Conservation (phyloP, 2,329 filamentous ascomycete species). For the Exserohilum turcica region DNA sequence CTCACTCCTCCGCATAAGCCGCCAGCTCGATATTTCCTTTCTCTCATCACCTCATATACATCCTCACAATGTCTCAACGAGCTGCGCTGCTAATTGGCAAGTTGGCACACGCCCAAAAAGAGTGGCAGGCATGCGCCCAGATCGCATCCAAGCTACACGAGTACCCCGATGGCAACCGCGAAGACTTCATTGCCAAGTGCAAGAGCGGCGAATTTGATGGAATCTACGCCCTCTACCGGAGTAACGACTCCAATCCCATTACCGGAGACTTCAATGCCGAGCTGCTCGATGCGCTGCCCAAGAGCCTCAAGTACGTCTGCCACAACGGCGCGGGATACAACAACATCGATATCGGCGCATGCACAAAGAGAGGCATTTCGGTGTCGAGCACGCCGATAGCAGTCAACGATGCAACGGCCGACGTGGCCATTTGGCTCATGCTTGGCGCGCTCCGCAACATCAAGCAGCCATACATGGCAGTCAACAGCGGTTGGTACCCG, state of each 20-base stretch:
- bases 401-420: constrained; percentile 58
- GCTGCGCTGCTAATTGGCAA: constrained; percentile 54
- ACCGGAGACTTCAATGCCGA: constrained; percentile 56
- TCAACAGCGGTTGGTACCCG: constrained; percentile 47
- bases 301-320: constrained; percentile 52
- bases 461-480: constrained; percentile 53
- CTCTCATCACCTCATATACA: background rate
- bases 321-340: constrained; percentile 64
- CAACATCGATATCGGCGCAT: constrained; percentile 62
- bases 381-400: constrained; percentile 56
- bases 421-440: constrained; percentile 58
- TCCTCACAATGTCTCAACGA: constrained; percentile 37
- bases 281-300: constrained; percentile 50
- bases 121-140: constrained; percentile 51
- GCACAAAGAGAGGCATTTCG: constrained; percentile 53
- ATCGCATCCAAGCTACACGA: constrained; percentile 52
- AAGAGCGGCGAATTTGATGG: constrained; percentile 61
- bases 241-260: constrained; percentile 60
- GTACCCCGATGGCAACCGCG: constrained; percentile 58
- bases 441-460: constrained; percentile 58
- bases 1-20: background rate
- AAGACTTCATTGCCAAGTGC: constrained; percentile 62
- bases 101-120: constrained; percentile 52
- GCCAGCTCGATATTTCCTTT: background rate
- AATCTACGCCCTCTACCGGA: constrained; percentile 63